Percentiles rank a stretch among this genome's conserved stretches.
phyloP scores from a whole-genome alignment of 1,284 basidiomycete species.

The Coniferiporia weirii region DNA sequence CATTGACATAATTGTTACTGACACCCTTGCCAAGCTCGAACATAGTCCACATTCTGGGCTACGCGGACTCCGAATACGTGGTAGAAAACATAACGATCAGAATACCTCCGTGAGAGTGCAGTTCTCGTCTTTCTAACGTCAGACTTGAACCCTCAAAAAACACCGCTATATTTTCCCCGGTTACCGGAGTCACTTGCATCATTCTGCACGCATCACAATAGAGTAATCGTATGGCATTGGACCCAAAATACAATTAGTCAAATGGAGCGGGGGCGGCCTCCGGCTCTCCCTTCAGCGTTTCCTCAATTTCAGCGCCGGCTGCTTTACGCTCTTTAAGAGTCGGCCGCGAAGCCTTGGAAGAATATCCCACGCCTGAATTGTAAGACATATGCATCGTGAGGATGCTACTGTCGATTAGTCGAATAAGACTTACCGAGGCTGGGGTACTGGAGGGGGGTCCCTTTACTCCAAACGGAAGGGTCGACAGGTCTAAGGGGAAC shows the following conservation, averaged over 20 bases:
- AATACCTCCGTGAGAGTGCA: conserved; percentile 9
- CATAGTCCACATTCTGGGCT: conserved; percentile 79
- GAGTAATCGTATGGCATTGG: no score
- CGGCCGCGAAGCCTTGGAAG: conserved; percentile 35
- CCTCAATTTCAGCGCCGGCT: conserved; percentile 44
- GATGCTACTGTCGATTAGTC: background rate
- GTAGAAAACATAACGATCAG: conserved; percentile 88
- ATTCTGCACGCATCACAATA: background rate
- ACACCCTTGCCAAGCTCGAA: conserved; percentile 24
- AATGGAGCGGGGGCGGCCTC: conserved; percentile 49
- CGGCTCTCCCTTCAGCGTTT: conserved; percentile 42
- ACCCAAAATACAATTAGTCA: conserved; percentile 12
- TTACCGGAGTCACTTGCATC: background rate
- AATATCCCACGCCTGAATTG: conserved; percentile 47
- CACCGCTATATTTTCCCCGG: background rate
- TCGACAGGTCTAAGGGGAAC: conserved; percentile 57
- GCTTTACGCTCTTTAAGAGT: conserved; percentile 44
- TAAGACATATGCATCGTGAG: background rate
- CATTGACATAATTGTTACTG: no score
- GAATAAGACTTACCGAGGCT: conserved; percentile 49
- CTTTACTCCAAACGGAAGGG: conserved; percentile 44
- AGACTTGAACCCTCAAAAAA: background rate
- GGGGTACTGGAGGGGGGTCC: conserved; percentile 65
- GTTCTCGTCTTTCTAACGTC: background rate
- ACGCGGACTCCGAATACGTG: conserved; percentile 94